These are phyloP conservation scores for Kalanchoe fedtschenkoi DNA, from an alignment of 164 flowering plant genomes.

Conservation along the genomic window DNA sequence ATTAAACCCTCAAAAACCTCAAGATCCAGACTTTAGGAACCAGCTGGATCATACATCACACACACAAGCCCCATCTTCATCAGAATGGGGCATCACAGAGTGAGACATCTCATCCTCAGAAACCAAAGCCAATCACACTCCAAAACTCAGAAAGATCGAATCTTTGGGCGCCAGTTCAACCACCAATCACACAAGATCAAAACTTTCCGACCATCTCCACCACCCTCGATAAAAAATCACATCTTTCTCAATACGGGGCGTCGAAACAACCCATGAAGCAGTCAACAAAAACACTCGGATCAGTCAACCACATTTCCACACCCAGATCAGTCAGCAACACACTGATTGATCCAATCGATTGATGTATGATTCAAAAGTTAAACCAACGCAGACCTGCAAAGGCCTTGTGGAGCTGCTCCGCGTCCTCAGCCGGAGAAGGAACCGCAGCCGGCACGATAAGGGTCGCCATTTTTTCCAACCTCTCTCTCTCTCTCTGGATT, in stretches of 20 bases:
- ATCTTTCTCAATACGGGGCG: neutral
- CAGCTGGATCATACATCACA: too few species aligned
- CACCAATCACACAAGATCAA: neutral
- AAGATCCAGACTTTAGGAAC: too few species aligned
- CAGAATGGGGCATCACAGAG: too few species aligned
- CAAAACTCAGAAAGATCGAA: neutral
- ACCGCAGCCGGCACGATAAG: constrained; percentile 32
- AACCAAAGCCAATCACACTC: too few species aligned
- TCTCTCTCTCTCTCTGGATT: too few species aligned
- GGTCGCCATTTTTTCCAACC: constrained; percentile 51
- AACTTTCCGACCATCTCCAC: neutral
- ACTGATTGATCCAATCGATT: neutral
- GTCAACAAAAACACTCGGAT: neutral
- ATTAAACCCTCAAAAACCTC: too few species aligned
- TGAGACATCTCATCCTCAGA: too few species aligned
- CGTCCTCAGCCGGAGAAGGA: constrained; percentile 40
- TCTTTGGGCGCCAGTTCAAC: neutral
- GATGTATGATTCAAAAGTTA: neutral
- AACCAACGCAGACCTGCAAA: constrained; percentile 25
- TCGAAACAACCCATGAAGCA: neutral
- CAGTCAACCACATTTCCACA: neutral
- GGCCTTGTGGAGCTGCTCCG: constrained; percentile 52
- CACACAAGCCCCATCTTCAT: too few species aligned
- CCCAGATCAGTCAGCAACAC: neutral
- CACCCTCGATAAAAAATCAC: neutral